Base-by-base conservation (phyloP, 208 protist genomes). In the Tritrichomonas musculus region DNA sequence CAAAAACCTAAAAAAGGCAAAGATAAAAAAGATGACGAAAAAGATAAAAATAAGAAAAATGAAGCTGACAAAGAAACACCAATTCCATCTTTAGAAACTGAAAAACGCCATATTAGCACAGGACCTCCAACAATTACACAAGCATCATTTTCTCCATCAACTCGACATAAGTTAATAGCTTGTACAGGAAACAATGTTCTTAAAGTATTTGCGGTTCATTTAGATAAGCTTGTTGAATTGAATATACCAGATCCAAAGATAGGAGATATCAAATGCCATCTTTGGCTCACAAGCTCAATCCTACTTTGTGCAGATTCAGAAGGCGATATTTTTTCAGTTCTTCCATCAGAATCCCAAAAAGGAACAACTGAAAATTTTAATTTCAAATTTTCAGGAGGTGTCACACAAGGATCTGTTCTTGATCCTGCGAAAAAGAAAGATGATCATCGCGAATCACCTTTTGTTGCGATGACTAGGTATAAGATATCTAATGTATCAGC, bases 201-300 rank as follows among this genome's bases (percentile, higher is more conserved):
- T 25, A 64, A 92, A 72, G 72, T 92, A 13, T 92, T 47, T 36
- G 53, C 49, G 33, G 14, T 72, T 69, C 55, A 92, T 50, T 1
- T 73, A 50, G 25, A 64, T 36, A 72, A 49, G 27, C 13, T 92
- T 27, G 11, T 25, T 36, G 88, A 72, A 49, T 13, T 92, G 33
- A 49, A 57, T 47, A 57, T 88, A 57, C 47, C 77, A 88, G 44
- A 88, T 57, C 77, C 77, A 88, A 88, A 88, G 39, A 88, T 88
- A 22, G 77, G 47, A 33, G 57, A 57, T 57, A 88, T 88, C 39
- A 57, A 39, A 27, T 88, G 77, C n/a, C 77, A 88, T 57, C 41
- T 88, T 17, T 88, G 77, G 77, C 17, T 88, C 33, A 88, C 53
- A 57, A 47, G 57, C 33, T 41, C 77, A 53, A 57, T 47, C 22